phyloP scores from a whole-genome alignment of 139 green algal genomes.

The Closterium sp. region DNA sequence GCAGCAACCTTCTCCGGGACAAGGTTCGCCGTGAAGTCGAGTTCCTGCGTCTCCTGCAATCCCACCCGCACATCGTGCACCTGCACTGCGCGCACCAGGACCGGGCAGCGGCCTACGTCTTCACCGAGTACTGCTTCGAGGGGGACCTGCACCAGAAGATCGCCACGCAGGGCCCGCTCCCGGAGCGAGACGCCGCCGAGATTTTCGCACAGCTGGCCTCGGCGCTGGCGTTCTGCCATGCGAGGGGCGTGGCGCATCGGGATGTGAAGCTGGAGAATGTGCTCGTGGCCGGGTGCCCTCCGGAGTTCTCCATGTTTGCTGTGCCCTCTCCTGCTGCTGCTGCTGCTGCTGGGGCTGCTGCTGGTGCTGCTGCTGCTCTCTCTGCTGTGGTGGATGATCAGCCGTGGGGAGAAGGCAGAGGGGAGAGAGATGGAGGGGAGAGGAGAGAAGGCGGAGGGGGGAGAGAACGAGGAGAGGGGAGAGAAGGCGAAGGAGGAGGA shows the following conservation, averaged over 20 bases:
- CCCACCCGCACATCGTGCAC: background rate
- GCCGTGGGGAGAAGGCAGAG: too few species aligned
- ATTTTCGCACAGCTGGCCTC: background rate
- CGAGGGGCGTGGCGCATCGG: background rate
- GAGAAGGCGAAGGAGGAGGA: background rate
- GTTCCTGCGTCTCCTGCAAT: background rate
- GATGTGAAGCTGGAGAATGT: background rate
- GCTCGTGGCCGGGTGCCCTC: background rate
- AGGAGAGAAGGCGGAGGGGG: too few species aligned
- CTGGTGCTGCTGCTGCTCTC: too few species aligned
- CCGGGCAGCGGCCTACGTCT: background rate
- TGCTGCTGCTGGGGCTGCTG: too few species aligned
- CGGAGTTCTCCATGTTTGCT: background rate
- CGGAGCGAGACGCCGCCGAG: background rate
- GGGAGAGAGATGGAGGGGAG: background rate
- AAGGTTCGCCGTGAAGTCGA: background rate
- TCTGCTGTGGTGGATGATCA: too few species aligned
- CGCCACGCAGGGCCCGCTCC: background rate
- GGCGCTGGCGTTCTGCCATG: background rate
- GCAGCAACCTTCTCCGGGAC: background rate
- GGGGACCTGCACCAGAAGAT: background rate
- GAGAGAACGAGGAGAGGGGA: too few species aligned
- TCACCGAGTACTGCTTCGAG: background rate
- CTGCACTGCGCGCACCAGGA: background rate
- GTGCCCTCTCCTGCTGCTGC: background rate